Base-by-base conservation (phyloP, 148 eudicot species). In the Persicaria maculosa region DNA sequence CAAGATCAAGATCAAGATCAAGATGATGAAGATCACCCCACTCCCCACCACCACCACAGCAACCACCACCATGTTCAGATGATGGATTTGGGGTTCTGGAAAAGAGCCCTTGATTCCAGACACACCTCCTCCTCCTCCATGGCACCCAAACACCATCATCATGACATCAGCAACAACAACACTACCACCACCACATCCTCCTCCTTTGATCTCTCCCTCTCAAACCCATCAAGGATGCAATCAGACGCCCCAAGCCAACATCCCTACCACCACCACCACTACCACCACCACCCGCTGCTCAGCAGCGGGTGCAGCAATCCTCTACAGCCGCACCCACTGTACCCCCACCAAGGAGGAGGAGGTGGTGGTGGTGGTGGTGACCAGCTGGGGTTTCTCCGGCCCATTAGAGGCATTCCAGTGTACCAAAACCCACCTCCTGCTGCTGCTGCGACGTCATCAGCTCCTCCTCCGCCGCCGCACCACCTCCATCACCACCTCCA, bases 391-490 rank as follows among this genome's bases (percentile, higher is more conserved):
- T 88, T 81, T 74, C 71, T 89, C 74, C 80, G 88, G 80, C 98
- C 98, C 62, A 93, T 93, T 59, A 91, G 91, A 79, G 98, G 97
- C 44, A 86, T 91, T 76, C 98, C 97, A 4, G 87, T 93, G 0
- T 93, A 91, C 82, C 97, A 88, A 84, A 93, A 88, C 87, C 84
- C 84, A 79, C 79, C 81, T 16, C 76, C 0, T 85, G 85, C 53
- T 12, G 40, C 20, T 4, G 9, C 65, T 10, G 36, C 65, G 40
- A 22, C 65, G 65, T 59, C 65, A 59, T 11, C 65, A n/a, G 19
- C 14, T 70, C 75, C 52, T 80, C 86, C 2, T 83, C 86, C 55
- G 81, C 91, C 3, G 83, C 84, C 48, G 46, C 86, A 31, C 50
- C 77, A 0, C 58, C 46, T 0, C 19, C 72, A 8, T 20, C 50